Evolutionary conservation across 1,284 basidiomycete genomes (phyloP).

Genomic region (Schizophyllum amplum): DNA sequence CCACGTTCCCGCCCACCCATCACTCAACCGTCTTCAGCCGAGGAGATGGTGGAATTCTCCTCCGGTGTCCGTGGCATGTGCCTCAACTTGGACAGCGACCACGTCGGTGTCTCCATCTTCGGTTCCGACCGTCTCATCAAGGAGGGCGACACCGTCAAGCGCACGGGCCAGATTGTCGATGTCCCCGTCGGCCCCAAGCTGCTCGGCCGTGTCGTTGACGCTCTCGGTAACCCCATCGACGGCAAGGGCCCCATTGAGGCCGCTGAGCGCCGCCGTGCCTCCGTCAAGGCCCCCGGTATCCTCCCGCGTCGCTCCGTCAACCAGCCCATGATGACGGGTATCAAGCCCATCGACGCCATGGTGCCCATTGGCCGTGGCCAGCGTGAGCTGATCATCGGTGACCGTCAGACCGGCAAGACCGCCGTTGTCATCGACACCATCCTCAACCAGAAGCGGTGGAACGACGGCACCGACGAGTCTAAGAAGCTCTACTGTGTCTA

Average conservation of each 20-base stretch:
- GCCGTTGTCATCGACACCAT: slow-evolving; percentile 99
- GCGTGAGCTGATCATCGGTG: slow-evolving; percentile 99
- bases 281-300: slow-evolving; percentile 98
- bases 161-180: slow-evolving; percentile 99
- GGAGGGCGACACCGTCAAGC: slow-evolving; percentile 99
- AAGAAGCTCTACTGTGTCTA: slow-evolving; percentile 99
- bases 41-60: slow-evolving; percentile 99
- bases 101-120: slow-evolving; percentile 99
- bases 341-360: slow-evolving; percentile 99
- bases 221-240: slow-evolving; percentile 98
- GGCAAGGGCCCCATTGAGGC: slow-evolving; percentile 97
- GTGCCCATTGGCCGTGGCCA: slow-evolving; percentile 99
- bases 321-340: slow-evolving; percentile 99
- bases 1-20: slow-evolving; percentile 10
- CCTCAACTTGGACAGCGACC: slow-evolving; percentile 99
- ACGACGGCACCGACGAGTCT: slow-evolving; percentile 90
- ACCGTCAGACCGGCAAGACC: slow-evolving; percentile 99
- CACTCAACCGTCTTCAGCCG: slow-evolving; percentile 44
- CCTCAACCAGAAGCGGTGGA: slow-evolving; percentile 99
- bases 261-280: slow-evolving; percentile 90
- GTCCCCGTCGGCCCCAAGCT: slow-evolving; percentile 95
- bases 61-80: slow-evolving; percentile 99
- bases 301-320: slow-evolving; percentile 98
- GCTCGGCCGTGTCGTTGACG: slow-evolving; percentile 98
- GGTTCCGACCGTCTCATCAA: slow-evolving; percentile 99